A percentile compares a stretch with the other conserved stretches of the same genome.
These are phyloP conservation scores for Apiospora koreana DNA, from an alignment of 2,329 filamentous ascomycete genomes.

Conservation along the genomic window DNA sequence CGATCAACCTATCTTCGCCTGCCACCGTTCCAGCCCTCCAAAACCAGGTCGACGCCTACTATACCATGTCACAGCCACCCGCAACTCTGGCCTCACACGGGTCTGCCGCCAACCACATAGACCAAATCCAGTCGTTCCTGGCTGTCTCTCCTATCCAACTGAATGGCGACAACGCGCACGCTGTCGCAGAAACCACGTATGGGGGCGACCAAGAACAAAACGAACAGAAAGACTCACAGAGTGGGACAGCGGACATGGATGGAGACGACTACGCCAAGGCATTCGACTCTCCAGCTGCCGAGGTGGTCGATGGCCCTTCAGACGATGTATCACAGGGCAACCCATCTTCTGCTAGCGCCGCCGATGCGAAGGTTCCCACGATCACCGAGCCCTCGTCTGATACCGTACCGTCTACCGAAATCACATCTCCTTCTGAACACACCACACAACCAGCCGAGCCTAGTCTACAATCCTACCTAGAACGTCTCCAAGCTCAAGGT, in stretches of 20 bases:
- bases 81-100: conserved; percentile 17
- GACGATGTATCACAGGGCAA: conserved; percentile 46
- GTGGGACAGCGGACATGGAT: conserved; percentile 27
- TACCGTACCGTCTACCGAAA: conserved; percentile 10
- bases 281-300: conserved; percentile 49
- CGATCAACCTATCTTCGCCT: conserved; percentile 47
- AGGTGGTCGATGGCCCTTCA: conserved; percentile 32
- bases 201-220: neutral
- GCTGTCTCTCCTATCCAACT: conserved; percentile 6
- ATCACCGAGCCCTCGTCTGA: conserved; percentile 19
- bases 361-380: conserved; percentile 19
- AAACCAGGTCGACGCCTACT: conserved; percentile 52
- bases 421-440: neutral
- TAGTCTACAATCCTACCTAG: neutral
- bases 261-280: conserved; percentile 54
- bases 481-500: neutral
- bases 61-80: conserved; percentile 40
- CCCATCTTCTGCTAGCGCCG: conserved; percentile 21
- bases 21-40: conserved; percentile 52
- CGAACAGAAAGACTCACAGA: neutral
- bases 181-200: neutral
- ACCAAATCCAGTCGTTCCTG: neutral
- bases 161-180: conserved; percentile 27
- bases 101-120: conserved; percentile 11
- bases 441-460: neutral